phyloP scores from a whole-genome alignment of 208 protist genomes.

The Wallacemonas sp. region DNA sequence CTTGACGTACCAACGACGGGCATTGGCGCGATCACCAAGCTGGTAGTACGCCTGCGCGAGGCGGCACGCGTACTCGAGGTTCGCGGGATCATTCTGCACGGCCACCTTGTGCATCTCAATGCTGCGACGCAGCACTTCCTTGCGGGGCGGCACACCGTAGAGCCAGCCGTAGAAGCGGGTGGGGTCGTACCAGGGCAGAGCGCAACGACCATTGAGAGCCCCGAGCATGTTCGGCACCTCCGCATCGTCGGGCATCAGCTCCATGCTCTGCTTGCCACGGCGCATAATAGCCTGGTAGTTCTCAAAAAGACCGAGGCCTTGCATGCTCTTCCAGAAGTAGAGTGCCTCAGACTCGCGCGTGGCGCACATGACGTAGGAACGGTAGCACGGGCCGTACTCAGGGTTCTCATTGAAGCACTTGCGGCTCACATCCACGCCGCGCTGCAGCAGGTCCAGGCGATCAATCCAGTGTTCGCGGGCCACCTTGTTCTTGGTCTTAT shows the following conservation, averaged over 20 bases:
- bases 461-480: conserved; percentile 83
- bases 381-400: conserved; percentile 82
- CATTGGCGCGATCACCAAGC: conserved; percentile 65
- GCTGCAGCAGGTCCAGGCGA: conserved; percentile 82
- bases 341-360: conserved; percentile 74
- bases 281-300: conserved; percentile 85
- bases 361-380: conserved; percentile 80
- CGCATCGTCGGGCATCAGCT: conserved; percentile 65
- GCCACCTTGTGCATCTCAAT: conserved; percentile 66
- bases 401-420: conserved; percentile 89
- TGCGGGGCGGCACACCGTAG: conserved; percentile 53
- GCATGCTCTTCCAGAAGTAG: conserved; percentile 76
- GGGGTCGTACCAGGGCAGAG: conserved; percentile 72
- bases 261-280: conserved; percentile 62
- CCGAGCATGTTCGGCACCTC: conserved; percentile 77
- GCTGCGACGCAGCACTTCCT: conserved; percentile 51
- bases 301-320: conserved; percentile 70
- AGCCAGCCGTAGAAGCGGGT: conserved; percentile 56
- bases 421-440: conserved; percentile 84
- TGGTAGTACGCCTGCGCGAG: conserved; percentile 86
- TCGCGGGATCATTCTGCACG: conserved; percentile 62
- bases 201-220: conserved; percentile 74
- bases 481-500: conserved; percentile 84
- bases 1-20: conserved; percentile 80
- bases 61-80: conserved; percentile 79